Evolutionary conservation across 2,329 filamentous ascomycete species (phyloP).

Genomic region (Paraphaeosphaeria sporulosa): DNA sequence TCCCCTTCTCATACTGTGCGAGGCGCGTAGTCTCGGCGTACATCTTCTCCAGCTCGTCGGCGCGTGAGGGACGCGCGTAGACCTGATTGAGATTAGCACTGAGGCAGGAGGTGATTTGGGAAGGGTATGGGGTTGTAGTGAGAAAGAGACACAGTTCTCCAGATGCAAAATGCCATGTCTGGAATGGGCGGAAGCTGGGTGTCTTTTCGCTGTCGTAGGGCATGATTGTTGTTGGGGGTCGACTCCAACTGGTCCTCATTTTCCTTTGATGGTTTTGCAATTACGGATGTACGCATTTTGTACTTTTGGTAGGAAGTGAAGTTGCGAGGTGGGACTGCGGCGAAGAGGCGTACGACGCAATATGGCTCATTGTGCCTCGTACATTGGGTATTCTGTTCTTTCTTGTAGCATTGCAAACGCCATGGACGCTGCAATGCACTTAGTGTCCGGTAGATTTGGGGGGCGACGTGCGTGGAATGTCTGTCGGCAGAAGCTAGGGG

Average conservation of each 20-base stretch:
- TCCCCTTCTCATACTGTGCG: background rate
- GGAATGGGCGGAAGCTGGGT: background rate
- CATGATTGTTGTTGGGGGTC: background rate
- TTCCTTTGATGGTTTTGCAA: too few species aligned
- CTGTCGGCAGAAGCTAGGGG: too few species aligned
- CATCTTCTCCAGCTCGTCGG: background rate
- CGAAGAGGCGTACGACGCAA: background rate
- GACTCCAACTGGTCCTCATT: too few species aligned
- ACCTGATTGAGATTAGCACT: too few species aligned
- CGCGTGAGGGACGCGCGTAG: background rate
- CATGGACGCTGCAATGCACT: too few species aligned
- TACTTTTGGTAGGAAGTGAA: background rate
- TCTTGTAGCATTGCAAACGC: too few species aligned
- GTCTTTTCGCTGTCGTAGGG: background rate
- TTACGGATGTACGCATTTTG: too few species aligned
- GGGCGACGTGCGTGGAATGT: too few species aligned
- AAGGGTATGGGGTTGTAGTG: too few species aligned
- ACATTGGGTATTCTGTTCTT: too few species aligned
- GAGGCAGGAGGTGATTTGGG: too few species aligned
- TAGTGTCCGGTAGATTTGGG: too few species aligned
- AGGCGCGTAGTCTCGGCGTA: background rate
- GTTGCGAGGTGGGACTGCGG: background rate
- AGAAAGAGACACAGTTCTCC: background rate
- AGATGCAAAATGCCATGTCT: background rate
- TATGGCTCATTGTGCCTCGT: background rate